Conservation (phyloP, 352 stramenopile genomes). For the Phytopythium ostracodes region DNA sequence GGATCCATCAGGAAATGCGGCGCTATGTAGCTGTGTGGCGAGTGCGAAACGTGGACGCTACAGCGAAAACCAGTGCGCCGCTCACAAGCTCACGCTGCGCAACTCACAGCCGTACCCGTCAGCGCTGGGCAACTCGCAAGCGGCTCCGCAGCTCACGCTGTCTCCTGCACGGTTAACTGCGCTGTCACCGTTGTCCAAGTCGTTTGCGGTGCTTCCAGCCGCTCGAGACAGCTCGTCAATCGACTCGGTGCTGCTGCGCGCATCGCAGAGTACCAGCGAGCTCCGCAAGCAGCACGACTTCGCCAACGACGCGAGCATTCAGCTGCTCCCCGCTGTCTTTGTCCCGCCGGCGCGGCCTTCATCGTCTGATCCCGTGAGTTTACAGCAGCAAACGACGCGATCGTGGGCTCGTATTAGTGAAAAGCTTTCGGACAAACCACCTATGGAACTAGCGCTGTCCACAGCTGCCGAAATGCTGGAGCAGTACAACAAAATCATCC, state of each 20-base stretch:
- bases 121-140: conserved; percentile 22
- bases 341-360: not conserved
- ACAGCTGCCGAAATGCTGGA: conserved; percentile 43
- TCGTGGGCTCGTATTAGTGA: conserved; percentile 2
- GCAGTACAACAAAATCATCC: conserved; percentile 67
- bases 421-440: conserved; percentile 3
- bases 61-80: conserved; percentile 36
- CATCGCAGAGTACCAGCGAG: conserved; percentile 26
- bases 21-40: conserved; percentile 38
- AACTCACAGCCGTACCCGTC: conserved; percentile 43
- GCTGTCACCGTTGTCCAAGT: conserved; percentile 9
- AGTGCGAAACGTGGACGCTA: conserved; percentile 48
- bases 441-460: conserved; percentile 16
- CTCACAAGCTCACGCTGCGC: conserved; percentile 58
- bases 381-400: not conserved
- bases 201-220: conserved; percentile 10
- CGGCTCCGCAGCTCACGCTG: not conserved
- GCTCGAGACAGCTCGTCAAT: not conserved
- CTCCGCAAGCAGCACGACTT: conserved; percentile 28
- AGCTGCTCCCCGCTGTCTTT: conserved; percentile 14
- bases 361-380: not conserved
- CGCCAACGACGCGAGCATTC: conserved; percentile 16
- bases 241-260: conserved; percentile 27
- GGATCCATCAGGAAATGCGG: not conserved
- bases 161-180: not conserved